Evolutionary conservation across 257 asterid genomes (phyloP), one percentile per base, ranked within the genome.

Genomic region (Scutellaria barbata): DNA sequence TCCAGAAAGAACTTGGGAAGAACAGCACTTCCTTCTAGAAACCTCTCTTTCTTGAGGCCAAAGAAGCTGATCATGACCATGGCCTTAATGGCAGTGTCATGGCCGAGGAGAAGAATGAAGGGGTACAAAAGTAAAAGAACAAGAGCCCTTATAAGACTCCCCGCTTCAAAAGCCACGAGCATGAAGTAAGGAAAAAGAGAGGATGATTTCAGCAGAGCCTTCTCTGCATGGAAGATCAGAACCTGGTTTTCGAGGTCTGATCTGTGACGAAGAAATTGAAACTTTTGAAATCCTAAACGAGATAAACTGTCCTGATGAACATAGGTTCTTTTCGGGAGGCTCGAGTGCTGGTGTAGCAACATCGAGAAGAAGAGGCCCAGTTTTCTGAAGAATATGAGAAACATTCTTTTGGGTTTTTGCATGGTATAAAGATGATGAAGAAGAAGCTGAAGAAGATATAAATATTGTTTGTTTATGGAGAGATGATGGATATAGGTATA

Each of bases 111-210:
- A 33, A 84, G 86, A 2, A 76, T 30, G 4, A 30, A 30, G 35
- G 35, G 35, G 4, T 30, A 30, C 5, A 30, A 30, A 30, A 68
- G 16, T 0, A 81, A 54, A 33, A 84, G 86, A 1, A 76, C 5
- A 9, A 74, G 22, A 14, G 86, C 82, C 66, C 88, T 68, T 5
- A 79, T 10, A 2, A 66, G 58, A 76, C 88, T 70, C 48, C 88
- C 84, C 6, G 81, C 86, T 68, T 81, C 86, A 13, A 84, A 81
- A 16, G 88, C 84, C 37, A 84, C 88, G 9, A 84, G 79, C 80
- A 84, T 66, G 82, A 81, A 84, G 63, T 84, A 81, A 56, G 86
- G 82, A 45, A 84, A 84, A 0, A 74, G 40, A 6, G 81, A 63
- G 0, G 76, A 7, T 1, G 86, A 81, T 63, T 69, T 76, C 8